Percentiles rank a stretch among this genome's conserved stretches.
phyloP scores from a whole-genome alignment of 331 rosid species.

The Rhamnella rubrinervis region DNA sequence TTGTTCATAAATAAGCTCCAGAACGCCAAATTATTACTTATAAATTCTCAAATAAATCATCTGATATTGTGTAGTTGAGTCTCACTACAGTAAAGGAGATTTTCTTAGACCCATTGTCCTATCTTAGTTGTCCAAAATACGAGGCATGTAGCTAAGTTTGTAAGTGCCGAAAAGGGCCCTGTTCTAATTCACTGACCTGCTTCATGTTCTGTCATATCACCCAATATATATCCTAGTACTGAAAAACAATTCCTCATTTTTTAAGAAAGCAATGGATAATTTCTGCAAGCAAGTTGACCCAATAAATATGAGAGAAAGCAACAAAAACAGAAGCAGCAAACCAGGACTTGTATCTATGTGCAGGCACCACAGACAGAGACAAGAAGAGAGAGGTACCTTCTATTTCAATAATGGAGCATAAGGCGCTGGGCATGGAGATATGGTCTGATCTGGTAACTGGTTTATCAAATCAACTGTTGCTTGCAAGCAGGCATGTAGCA shows the following conservation, averaged over 20 bases:
- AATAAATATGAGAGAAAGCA: slow-evolving; percentile 11
- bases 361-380: not conserved
- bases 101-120: not conserved
- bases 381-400: slow-evolving; percentile 32
- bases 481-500: slow-evolving; percentile 83
- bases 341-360: not conserved
- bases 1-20: not conserved
- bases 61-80: no score
- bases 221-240: slow-evolving; percentile 21
- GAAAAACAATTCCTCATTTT: slow-evolving; percentile 1
- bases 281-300: slow-evolving; percentile 22
- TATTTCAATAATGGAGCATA: slow-evolving; percentile 75
- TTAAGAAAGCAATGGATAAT: slow-evolving; percentile 14
- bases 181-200: slow-evolving; percentile 29
- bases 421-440: slow-evolving; percentile 91
- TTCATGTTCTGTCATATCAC: slow-evolving; percentile 21
- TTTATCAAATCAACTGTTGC: slow-evolving; percentile 54
- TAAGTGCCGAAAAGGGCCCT: slow-evolving; percentile 1
- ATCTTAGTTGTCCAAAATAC: not conserved
- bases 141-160: slow-evolving; percentile 11
- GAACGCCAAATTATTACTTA: not conserved
- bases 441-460: slow-evolving; percentile 74
- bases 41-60: no score
- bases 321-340: slow-evolving; percentile 15
- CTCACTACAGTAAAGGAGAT: no score